Evolutionary conservation across 352 stramenopile genomes (phyloP).

Genomic region (Pythium periplocum): DNA sequence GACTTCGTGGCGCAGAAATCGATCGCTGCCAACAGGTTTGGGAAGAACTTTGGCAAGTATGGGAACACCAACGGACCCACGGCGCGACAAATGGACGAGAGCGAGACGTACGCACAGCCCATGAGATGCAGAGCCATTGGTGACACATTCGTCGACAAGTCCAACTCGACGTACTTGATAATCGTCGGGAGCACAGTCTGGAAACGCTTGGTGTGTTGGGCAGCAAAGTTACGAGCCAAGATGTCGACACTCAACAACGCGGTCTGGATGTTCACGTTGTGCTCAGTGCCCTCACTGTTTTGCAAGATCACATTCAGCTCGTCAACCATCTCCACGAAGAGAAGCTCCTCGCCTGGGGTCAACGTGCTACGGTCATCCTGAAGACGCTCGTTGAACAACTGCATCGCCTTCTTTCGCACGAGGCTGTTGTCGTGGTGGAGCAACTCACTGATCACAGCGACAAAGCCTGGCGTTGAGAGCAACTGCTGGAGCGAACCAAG

Average conservation of each 20-base stretch:
- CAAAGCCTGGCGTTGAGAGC: constrained; percentile 79
- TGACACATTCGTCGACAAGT: constrained; percentile 32
- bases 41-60: constrained; percentile 81
- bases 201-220: constrained; percentile 67
- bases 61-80: constrained; percentile 73
- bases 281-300: constrained; percentile 52
- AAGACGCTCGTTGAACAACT: constrained; percentile 84
- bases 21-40: constrained; percentile 59
- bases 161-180: constrained; percentile 64
- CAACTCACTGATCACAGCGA: constrained; percentile 80
- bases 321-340: constrained; percentile 87
- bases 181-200: constrained; percentile 65
- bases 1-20: constrained; percentile 30
- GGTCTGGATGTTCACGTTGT: constrained; percentile 78
- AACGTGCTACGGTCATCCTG: constrained; percentile 59
- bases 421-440: constrained; percentile 82
- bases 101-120: constrained; percentile 74
- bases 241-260: constrained; percentile 83
- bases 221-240: constrained; percentile 73
- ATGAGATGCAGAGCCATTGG: constrained; percentile 68
- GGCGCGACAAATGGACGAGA: constrained; percentile 69
- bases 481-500: constrained; percentile 75
- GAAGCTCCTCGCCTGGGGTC: constrained; percentile 58
- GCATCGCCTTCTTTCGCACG: constrained; percentile 87
- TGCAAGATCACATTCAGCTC: constrained; percentile 69